Base-by-base conservation (phyloP, 2,329 filamentous ascomycete genomes). In the Colletotrichum sp. region DNA sequence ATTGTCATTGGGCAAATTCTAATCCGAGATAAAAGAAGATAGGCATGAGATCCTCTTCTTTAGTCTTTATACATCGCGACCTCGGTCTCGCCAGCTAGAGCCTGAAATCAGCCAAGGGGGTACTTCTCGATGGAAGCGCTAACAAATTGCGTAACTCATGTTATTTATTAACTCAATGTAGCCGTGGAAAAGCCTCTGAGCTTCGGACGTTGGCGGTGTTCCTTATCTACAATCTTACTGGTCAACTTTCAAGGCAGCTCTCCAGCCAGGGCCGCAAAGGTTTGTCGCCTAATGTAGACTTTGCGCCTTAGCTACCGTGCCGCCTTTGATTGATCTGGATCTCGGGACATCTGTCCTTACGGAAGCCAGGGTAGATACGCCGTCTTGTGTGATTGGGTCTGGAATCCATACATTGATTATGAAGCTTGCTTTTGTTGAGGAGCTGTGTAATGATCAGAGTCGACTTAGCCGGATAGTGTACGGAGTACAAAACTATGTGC, bases 281-380 rank as follows among this genome's bases (percentile, higher is more conserved):
- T 83, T 70, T 83, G 80, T 75, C 84, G 82, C 65, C 78, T 81
- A 77, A 82, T 81, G 71, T 84, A 82, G 72, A 75, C 82, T 82
- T 76, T 85, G 83, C 1, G 83, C 82, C 6, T 79, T 81, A 6
- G 82, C 82, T 2, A 83, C 82, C 3, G 80, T 73, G 2, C 83
- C 83, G 62, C 82, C 83, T 62, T 82, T 82, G 71, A 84, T 80
- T 32, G 81, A 80, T 1, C 81, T 82, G 63, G 78, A 77, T 15
- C 81, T 81, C n/a, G 82, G 83, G 68, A 81, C 67, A 52, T 81
- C 80, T 44, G 77, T 78, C 77, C 84, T 82, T 52, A 78, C 69
- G 6, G 75, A 63, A 26, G 81, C 80, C 55, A 84, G 76, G 26
- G 26, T 69, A 2, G 81, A 80, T 2, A 78, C 81, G 66, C 81